These are phyloP conservation scores for Mycena haematopus DNA, from an alignment of 768 basidiomycete species.

Conservation along the genomic window DNA sequence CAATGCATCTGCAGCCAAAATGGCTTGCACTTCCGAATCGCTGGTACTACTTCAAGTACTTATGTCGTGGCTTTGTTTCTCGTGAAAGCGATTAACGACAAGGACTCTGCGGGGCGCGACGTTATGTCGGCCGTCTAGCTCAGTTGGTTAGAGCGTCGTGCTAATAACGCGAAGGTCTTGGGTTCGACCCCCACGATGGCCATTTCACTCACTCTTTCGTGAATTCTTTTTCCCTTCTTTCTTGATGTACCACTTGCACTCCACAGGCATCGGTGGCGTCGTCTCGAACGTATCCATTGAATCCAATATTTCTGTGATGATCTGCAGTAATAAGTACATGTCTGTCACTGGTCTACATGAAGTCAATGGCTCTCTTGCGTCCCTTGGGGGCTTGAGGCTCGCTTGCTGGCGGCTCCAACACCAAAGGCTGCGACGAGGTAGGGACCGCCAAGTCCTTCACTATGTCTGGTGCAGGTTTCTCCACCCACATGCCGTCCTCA, in stretches of 20 bases:
- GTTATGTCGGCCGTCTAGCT: conserved; percentile 44
- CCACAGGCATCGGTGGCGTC: too few species aligned
- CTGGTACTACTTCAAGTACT: too few species aligned
- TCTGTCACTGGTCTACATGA: conserved; percentile 52
- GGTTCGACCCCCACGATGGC: conserved; percentile 5
- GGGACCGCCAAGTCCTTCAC: conserved; percentile 41
- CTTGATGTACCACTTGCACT: too few species aligned
- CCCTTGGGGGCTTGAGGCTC: conserved; percentile 41
- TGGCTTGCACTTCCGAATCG: neutral
- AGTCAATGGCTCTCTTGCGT: conserved; percentile 78
- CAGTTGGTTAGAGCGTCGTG: conserved; percentile 94
- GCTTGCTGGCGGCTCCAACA: neutral
- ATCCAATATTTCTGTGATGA: too few species aligned
- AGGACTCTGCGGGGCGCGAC: too few species aligned
- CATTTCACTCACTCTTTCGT: too few species aligned
- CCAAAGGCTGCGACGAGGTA: conserved; percentile 15
- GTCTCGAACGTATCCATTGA: too few species aligned
- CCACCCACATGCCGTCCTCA: conserved; percentile 72
- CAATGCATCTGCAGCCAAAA: neutral
- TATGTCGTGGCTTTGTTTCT: too few species aligned
- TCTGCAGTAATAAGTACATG: too few species aligned
- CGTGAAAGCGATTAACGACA: too few species aligned
- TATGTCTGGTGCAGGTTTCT: conserved; percentile 61
- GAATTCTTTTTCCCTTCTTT: too few species aligned
- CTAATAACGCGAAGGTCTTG: conserved; percentile 54